Base-by-base conservation (phyloP, 495 filamentous ascomycete genomes). In the Tuber calosporum region DNA sequence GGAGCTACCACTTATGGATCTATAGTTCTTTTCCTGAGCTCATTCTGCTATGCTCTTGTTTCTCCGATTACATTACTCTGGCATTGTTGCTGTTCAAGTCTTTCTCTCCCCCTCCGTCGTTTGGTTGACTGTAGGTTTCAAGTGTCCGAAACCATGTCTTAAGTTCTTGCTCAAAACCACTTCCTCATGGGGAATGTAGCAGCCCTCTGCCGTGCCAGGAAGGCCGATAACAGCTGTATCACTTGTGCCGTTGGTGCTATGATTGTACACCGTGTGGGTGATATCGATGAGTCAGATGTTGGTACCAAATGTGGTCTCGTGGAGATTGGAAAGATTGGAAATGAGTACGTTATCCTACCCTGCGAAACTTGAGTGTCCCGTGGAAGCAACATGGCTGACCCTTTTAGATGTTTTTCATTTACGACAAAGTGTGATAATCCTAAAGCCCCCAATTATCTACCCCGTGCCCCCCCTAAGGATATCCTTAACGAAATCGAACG, bases 161-260 rank as follows among this genome's bases (percentile, higher is more conserved):
- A 67, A 92, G 95, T 98, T 83, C 90, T 99, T 71, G 96, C 96
- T 41, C 96, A 99, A 83, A 96, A 99, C 85, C 98, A 93, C 85
- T 85, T 99, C 75, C 86, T 98, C 83, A 98, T 98, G 85, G 88
- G 87, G 76, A 94, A 97, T 84, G 88, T 99, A 75, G 98, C 96
- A 70, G 96, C 96, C 45, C 89, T 99, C 72, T 92, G 96, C 76
- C 92, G 96, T 76, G 96, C 98, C 68, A 91, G 94, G 81, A 99
- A 99, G 86, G 97, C 94, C 41, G 96, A 99, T 86, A 98, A 98
- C 88, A 99, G 98, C 89, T 91, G 96, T 86, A 93, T 99, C 82
- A 92, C 96, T 45, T 91, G 96, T 81, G 96, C 96, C 19, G 94
- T 91, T 7, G 96, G 96, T 68, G 96, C 96, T 45, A 98, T 94